Percentiles rank a stretch among this genome's conserved stretches.
These are phyloP conservation scores for Heterobasidion irregulare DNA, from an alignment of 1,284 basidiomycete species.

Conservation along the genomic window DNA sequence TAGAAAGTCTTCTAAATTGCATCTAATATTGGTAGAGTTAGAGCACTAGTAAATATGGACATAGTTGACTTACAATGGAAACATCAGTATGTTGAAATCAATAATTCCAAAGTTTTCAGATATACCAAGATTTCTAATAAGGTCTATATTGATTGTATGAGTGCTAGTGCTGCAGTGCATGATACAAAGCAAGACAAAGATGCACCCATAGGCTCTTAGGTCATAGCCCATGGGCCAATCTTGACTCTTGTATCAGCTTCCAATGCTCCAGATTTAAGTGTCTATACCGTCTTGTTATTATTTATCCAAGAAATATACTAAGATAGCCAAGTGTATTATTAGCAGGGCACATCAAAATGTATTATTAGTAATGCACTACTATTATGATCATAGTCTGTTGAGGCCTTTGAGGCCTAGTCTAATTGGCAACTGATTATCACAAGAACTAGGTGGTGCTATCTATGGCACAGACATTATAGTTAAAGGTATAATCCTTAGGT, in stretches of 20 bases:
- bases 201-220: constrained; percentile 77
- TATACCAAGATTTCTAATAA: constrained; percentile 79
- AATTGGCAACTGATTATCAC: too few relatives aligned
- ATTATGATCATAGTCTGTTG: too few relatives aligned
- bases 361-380: too few relatives aligned
- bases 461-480: too few relatives aligned
- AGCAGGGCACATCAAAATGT: background rate
- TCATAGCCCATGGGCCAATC: constrained; percentile 67
- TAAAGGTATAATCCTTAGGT: too few relatives aligned
- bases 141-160: constrained; percentile 30
- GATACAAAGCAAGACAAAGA: background rate
- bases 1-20: constrained; percentile 73
- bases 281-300: constrained; percentile 64
- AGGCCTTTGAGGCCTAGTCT: too few relatives aligned
- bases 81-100: constrained; percentile 55
- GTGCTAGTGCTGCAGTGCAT: background rate
- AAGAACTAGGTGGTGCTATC: too few relatives aligned
- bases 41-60: constrained; percentile 77
- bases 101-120: constrained; percentile 70
- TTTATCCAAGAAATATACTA: constrained; percentile 81
- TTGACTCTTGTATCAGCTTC: constrained; percentile 55
- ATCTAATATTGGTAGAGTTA: constrained; percentile 66
- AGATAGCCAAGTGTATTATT: background rate
- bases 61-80: constrained; percentile 81
- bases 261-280: constrained; percentile 63